Evolutionary conservation across 768 basidiomycete genomes (phyloP).

Genomic region (Xanthoconium purpureum): DNA sequence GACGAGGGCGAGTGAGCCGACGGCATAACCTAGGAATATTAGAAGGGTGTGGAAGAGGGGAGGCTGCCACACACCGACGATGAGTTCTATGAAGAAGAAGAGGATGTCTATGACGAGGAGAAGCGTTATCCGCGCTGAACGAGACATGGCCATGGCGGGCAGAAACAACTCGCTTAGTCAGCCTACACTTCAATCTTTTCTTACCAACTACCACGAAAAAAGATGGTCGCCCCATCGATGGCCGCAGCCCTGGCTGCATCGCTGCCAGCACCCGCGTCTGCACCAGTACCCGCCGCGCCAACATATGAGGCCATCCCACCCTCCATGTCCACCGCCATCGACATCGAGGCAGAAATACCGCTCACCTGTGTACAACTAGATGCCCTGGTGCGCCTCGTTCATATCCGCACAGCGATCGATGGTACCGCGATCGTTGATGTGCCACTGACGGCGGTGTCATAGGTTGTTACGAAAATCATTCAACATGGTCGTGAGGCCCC

Average conservation of each 20-base stretch:
- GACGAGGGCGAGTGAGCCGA: slow-evolving; percentile 91
- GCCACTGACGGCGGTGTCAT: slow-evolving; percentile 19
- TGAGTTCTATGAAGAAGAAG: slow-evolving; percentile 86
- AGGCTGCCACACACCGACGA: slow-evolving; percentile 52
- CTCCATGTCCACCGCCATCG: slow-evolving; percentile 89
- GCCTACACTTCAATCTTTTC: not conserved
- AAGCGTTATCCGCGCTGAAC: slow-evolving; percentile 69
- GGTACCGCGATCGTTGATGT: not conserved
- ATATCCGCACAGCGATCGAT: slow-evolving; percentile 10
- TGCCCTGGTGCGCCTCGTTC: slow-evolving; percentile 62
- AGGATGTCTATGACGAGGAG: slow-evolving; percentile 80
- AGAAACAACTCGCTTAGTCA: slow-evolving; percentile 23
- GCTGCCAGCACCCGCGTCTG: slow-evolving; percentile 57
- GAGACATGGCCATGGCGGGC: slow-evolving; percentile 44
- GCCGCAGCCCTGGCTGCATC: slow-evolving; percentile 89
- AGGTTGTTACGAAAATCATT: slow-evolving; percentile 92
- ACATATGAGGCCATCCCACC: slow-evolving; percentile 86
- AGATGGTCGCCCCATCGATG: slow-evolving; percentile 76
- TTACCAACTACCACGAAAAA: not conserved
- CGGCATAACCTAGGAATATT: slow-evolving; percentile 72
- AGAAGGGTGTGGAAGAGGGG: slow-evolving; percentile 9
- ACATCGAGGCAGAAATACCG: slow-evolving; percentile 88
- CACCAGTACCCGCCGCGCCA: slow-evolving; percentile 59
- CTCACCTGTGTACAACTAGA: slow-evolving; percentile 79
- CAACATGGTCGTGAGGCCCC: slow-evolving; percentile 85